A percentile compares a stretch with the other conserved stretches of the same genome.
These are phyloP conservation scores for Somion occarium DNA, from an alignment of 1,284 basidiomycete genomes.

Conservation along the genomic window DNA sequence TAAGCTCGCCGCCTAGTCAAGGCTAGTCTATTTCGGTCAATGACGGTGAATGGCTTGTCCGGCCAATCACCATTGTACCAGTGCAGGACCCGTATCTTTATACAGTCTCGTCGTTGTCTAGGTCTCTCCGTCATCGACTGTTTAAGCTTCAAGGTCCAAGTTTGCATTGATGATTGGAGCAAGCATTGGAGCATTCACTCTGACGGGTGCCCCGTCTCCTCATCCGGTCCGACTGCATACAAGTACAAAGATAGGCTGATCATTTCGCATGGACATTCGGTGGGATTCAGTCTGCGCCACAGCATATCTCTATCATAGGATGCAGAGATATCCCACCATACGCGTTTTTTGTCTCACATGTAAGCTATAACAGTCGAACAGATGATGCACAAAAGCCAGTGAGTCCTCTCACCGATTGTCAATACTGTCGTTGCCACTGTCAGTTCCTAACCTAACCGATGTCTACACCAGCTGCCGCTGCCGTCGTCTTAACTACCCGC, in stretches of 20 bases:
- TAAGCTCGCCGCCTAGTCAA: background rate
- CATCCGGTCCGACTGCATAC: background rate
- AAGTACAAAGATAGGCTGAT: background rate
- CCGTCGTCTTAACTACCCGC: background rate
- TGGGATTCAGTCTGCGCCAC: background rate
- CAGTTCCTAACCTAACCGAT: background rate
- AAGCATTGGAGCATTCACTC: no score
- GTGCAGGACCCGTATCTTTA: no score
- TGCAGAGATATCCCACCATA: background rate
- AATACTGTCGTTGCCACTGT: background rate
- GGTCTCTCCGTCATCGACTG: no score
- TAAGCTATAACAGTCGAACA: background rate
- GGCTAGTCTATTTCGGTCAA: background rate
- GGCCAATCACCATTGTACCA: no score
- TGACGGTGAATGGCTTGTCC: background rate
- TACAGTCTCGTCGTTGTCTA: no score
- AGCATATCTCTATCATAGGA: background rate
- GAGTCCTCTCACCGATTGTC: background rate
- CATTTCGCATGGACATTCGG: background rate
- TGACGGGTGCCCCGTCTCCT: no score
- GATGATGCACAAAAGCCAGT: background rate
- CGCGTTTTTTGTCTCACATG: background rate
- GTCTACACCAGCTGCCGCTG: constrained; percentile 2
- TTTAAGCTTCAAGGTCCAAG: no score
- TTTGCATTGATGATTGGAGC: no score